These are phyloP conservation scores for Leptographium galeiforme DNA, from an alignment of 2,329 filamentous ascomycete species.

Conservation along the genomic window DNA sequence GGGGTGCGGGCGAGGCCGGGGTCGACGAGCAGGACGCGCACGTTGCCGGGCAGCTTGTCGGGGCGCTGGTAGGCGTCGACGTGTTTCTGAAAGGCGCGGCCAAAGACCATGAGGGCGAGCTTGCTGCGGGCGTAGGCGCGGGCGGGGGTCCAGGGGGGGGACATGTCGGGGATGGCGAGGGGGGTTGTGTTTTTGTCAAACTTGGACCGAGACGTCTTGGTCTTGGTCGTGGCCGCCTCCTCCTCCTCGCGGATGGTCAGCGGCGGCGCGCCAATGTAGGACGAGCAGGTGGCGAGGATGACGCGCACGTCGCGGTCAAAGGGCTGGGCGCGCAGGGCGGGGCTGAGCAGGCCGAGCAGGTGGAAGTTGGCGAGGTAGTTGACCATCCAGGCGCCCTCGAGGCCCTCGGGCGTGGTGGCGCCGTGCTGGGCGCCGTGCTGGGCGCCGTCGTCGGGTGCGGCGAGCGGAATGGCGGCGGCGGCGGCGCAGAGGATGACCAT, in stretches of 20 bases:
- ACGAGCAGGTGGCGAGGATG: conserved; percentile 73
- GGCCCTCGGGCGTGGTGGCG: conserved; percentile 55
- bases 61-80: conserved; percentile 72
- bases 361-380: conserved; percentile 97
- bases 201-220: conserved; percentile 10
- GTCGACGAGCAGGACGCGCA: conserved; percentile 75
- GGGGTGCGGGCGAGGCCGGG: conserved; percentile 77
- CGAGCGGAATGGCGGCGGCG: neutral
- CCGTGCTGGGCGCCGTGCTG: conserved; percentile 48
- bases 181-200: too few relatives aligned
- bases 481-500: conserved; percentile 83
- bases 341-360: conserved; percentile 77
- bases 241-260: conserved; percentile 19
- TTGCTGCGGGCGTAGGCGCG: conserved; percentile 52
- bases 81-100: conserved; percentile 83
- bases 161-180: too few relatives aligned
- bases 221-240: neutral
- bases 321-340: conserved; percentile 80
- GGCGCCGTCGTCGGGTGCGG: conserved; percentile 46
- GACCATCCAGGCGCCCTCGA: conserved; percentile 85
- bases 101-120: conserved; percentile 81
- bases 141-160: conserved; percentile 39
- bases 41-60: conserved; percentile 68
- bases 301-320: conserved; percentile 87
- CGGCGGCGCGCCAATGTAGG: conserved; percentile 68